A percentile compares a stretch with the other conserved stretches of the same genome.
Conservation (phyloP, 441 rosid species). For the Euphorbia corollata region DNA sequence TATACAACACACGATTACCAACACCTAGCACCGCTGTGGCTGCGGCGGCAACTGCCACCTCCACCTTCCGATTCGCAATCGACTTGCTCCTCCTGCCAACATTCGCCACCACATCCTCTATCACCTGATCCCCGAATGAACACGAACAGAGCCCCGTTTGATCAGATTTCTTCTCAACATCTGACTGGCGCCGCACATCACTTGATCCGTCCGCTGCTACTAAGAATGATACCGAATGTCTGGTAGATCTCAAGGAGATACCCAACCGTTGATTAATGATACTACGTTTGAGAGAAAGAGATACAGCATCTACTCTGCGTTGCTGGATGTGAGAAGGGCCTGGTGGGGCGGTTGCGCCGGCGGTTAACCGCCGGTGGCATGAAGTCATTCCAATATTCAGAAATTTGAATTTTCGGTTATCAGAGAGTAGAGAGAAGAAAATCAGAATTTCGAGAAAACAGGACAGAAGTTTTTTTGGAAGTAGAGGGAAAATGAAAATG, state of each 20-base stretch:
- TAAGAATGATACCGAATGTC: constrained; percentile 18
- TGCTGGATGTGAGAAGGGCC: constrained; percentile 21
- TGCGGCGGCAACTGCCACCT: constrained; percentile 57
- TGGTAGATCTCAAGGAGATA: constrained; percentile 29
- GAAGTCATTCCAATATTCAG: constrained; percentile 35
- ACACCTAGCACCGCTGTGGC: constrained; percentile 69
- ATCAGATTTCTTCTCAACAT: constrained; percentile 24
- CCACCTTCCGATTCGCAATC: constrained; percentile 28
- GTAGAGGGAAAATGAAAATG: constrained; percentile 3
- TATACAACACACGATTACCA: constrained; percentile 77
- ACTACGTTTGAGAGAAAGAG: constrained; percentile 22
- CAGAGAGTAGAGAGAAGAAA: not conserved
- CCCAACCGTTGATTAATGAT: constrained; percentile 23
- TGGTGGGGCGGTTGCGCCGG: constrained; percentile 21
- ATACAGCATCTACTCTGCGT: constrained; percentile 21
- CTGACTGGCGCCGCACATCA: constrained; percentile 35
- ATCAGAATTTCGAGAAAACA: not conserved
- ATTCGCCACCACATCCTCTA: constrained; percentile 18
- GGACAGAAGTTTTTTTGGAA: not conserved
- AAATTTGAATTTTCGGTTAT: not conserved
- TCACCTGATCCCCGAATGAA: constrained; percentile 26
- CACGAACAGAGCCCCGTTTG: constrained; percentile 32
- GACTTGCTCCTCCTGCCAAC: constrained; percentile 1
- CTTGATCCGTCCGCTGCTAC: constrained; percentile 30
- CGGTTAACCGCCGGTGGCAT: constrained; percentile 38